Evolutionary conservation across 192 early-diverging fungal species (phyloP), one percentile per base, ranked within the genome.

Genomic region (Glomus cerebriforme): DNA sequence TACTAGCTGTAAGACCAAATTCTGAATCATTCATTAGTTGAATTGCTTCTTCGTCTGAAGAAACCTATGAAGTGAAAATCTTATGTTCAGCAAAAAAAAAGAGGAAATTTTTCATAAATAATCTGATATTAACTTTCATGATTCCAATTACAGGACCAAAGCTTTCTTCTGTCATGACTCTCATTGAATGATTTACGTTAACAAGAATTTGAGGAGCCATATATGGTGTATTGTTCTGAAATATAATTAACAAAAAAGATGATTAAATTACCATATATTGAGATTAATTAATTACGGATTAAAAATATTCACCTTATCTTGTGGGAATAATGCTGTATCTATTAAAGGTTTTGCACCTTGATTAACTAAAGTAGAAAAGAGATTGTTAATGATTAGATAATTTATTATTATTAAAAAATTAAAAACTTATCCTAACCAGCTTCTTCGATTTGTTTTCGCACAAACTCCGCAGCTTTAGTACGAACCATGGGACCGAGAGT

Each of bases 101-200:
- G 12, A 10, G 12, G 22, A 54, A 22, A 49, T 22, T 7, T 6
- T 17, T 54, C 39, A 7, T n/a, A 6, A 35, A 29, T 7, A 3
- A 2, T 34, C 6, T 29, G 10, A 35, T 31, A 17, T 47, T 26
- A n/a, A 93, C 92, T 69, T 89, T 88, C 89, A 93, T 91, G 47
- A 96, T 90, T 15, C 91, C 92, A 73, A 94, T 86, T 35, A 94
- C 88, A 34, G 95, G 95, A 1, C 95, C 95, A 89, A 96, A 96
- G 13, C 92, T 91, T 78, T 96, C 95, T 73, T 96, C 93, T 7
- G 77, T 91, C 93, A 94, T 94, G 13, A 96, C 83, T 7, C 79
- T 83, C 93, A 94, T 94, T 12, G 67, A 43, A 73, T 94, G 94
- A 68, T 90, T 85, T 7, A 96, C 93, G 78, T 94, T 85, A 6